Percentiles rank a stretch among this genome's conserved stretches.
These are phyloP conservation scores for Halophytophthora batemanensis DNA, from an alignment of 352 stramenopile genomes.

Conservation along the genomic window DNA sequence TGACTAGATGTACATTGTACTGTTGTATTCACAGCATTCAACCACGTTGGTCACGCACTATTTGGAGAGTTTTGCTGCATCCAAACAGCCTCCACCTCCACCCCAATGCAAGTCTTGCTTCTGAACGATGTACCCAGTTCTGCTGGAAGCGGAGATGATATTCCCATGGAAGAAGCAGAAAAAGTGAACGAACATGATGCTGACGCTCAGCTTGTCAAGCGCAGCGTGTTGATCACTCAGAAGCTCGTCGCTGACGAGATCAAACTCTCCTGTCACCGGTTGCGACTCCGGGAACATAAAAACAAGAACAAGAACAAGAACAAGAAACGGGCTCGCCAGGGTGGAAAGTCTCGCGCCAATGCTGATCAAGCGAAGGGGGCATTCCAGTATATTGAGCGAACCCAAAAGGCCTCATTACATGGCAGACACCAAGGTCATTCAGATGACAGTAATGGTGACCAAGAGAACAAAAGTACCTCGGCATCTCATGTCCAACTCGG, in stretches of 20 bases:
- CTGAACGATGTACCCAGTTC: slow-evolving; percentile 32
- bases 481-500: slow-evolving; percentile 39
- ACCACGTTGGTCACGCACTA: slow-evolving; percentile 38
- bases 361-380: not conserved
- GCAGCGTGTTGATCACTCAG: slow-evolving; percentile 45
- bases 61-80: slow-evolving; percentile 26
- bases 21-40: slow-evolving; percentile 34
- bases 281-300: slow-evolving; percentile 32
- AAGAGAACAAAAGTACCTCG: slow-evolving; percentile 1
- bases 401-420: slow-evolving; percentile 33
- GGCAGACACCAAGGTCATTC: slow-evolving; percentile 5
- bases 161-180: not conserved
- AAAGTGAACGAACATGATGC: slow-evolving; percentile 3
- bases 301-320: slow-evolving; percentile 16
- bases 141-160: slow-evolving; percentile 2
- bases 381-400: slow-evolving; percentile 62
- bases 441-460: slow-evolving; percentile 5
- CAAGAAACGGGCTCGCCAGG: slow-evolving; percentile 33
- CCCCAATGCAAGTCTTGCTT: slow-evolving; percentile 31
- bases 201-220: slow-evolving; percentile 33
- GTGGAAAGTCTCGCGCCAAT: slow-evolving; percentile 6
- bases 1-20: slow-evolving; percentile 1
- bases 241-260: slow-evolving; percentile 17
- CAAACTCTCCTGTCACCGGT: slow-evolving; percentile 36
- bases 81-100: not conserved